These are phyloP conservation scores for Lasiosphaeris hirsuta DNA, from an alignment of 495 filamentous ascomycete species.

Conservation along the genomic window DNA sequence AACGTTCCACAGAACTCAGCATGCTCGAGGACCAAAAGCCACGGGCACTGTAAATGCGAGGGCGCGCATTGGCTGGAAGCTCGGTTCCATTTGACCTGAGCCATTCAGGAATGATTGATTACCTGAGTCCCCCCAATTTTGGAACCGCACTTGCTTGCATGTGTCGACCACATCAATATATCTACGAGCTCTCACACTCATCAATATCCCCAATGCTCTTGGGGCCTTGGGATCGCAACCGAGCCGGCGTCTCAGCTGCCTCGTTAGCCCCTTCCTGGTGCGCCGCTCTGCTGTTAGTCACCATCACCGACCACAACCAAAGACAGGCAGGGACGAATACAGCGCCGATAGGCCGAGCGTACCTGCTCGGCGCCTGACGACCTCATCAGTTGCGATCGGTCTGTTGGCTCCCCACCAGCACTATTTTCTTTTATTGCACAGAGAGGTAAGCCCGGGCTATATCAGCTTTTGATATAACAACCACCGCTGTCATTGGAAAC, in stretches of 20 bases:
- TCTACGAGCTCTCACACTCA: not conserved
- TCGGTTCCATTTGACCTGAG: not conserved
- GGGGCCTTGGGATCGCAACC: too few species aligned
- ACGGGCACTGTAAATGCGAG: too few species aligned
- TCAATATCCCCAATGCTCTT: not conserved
- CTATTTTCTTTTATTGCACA: not conserved
- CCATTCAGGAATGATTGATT: too few species aligned
- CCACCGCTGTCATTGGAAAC: constrained; percentile 9
- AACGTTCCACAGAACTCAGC: too few species aligned
- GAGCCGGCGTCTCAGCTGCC: not conserved
- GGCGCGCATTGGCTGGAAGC: constrained; percentile 4
- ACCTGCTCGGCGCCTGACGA: too few species aligned
- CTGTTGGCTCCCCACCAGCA: constrained; percentile 5
- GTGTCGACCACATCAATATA: not conserved
- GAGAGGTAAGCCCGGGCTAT: constrained; percentile 1
- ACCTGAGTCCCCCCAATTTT: constrained; percentile 4
- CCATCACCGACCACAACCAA: not conserved
- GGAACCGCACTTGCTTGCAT: constrained; percentile 3
- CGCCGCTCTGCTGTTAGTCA: not conserved
- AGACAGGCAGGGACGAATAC: too few species aligned
- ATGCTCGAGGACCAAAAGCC: too few species aligned
- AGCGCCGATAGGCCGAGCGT: too few species aligned
- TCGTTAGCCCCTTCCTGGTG: not conserved
- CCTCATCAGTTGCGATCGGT: too few species aligned
- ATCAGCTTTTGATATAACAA: constrained; percentile 2